Base-by-base conservation (phyloP, 2,329 filamentous ascomycete species). In the Xylariaceae sp. region DNA sequence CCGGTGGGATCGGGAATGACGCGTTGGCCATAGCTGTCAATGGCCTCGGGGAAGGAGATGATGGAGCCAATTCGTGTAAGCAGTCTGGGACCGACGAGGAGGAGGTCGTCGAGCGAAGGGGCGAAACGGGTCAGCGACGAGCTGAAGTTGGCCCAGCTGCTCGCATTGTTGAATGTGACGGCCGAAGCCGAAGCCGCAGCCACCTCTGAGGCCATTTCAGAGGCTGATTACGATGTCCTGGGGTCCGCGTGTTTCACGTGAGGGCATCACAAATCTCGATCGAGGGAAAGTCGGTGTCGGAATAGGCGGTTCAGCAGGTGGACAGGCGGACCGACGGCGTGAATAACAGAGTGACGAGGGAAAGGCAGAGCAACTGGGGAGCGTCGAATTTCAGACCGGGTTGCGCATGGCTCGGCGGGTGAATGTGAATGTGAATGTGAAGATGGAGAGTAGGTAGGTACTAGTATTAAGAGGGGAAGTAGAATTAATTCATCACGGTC, bases 61-160 rank as follows among this genome's bases (percentile, higher is more conserved):
- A 88, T 82, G n/a, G 82, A 84, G 54, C 87, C 68, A 41, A 71
- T 68, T 55, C 84, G 87, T 73, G 82, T 85, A 37, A 89, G 80
- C 69, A 92, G 85, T 60, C 88, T 81, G 53, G 88, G 88, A 3
- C 88, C 82, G 15, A 84, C 87, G 73, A 84, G 79, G 64, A 90
- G 80, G 52, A 92, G 76, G 68, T 90, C 87, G 71, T 84, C 85
- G 15, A 89, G 74, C 9, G 86, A 86, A 1, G 88, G 87, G 51
- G 82, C 78, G 72, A 83, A 81, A 65, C 80, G 80, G 49, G 80
- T 79, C 82, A 83, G 85, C 57, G 75, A 53, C n/a, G 61, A 72
- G 17, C 81, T 80, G 65, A 85, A 70, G 66, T 83, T 82, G 64
- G 79, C 75, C 81, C 81, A 84, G 39, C 71, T 67, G 63, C 72